phyloP scores from a whole-genome alignment of 2,329 filamentous ascomycete genomes.

The Aureobasidium musti region DNA sequence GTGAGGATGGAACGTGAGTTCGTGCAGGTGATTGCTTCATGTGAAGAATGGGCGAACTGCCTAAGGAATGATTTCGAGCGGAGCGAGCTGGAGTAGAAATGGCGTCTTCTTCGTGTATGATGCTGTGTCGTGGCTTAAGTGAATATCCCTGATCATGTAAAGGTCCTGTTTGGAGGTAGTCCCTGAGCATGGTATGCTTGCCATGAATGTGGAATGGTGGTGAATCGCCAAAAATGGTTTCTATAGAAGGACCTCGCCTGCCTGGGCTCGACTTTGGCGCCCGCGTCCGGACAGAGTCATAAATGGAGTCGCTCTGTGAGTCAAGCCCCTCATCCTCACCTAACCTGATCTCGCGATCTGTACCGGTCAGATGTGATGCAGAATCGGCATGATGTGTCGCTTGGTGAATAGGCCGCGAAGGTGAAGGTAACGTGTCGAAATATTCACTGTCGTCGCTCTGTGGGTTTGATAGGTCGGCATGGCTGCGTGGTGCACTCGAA shows the following conservation, averaged over 20 bases:
- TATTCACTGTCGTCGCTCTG: constrained; percentile 51
- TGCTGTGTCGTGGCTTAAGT: constrained; percentile 47
- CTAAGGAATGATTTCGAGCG: constrained; percentile 43
- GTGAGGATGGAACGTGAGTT: constrained; percentile 47
- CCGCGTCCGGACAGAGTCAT: constrained; percentile 72
- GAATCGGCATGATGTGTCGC: constrained; percentile 52
- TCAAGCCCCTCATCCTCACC: constrained; percentile 78
- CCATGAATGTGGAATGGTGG: constrained; percentile 28
- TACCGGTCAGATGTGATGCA: constrained; percentile 64
- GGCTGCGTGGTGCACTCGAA: neutral
- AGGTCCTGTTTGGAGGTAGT: constrained; percentile 52
- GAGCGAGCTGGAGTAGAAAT: constrained; percentile 51
- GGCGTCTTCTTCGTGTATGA: constrained; percentile 54
- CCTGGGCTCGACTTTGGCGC: constrained; percentile 67
- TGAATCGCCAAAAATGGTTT: constrained; percentile 80
- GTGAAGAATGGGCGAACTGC: constrained; percentile 40
- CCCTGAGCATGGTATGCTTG: constrained; percentile 46
- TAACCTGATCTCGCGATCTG: constrained; percentile 68
- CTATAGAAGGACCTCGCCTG: constrained; percentile 68
- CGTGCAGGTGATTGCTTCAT: constrained; percentile 27
- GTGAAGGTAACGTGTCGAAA: constrained; percentile 35
- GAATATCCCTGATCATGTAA: constrained; percentile 44
- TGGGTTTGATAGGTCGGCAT: neutral
- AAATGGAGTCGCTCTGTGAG: constrained; percentile 73
- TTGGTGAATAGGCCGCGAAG: neutral